Evolutionary conservation across 179 eudicot genomes (phyloP), one percentile per base, ranked within the genome.

Genomic region (Carnegiea gigantea): DNA sequence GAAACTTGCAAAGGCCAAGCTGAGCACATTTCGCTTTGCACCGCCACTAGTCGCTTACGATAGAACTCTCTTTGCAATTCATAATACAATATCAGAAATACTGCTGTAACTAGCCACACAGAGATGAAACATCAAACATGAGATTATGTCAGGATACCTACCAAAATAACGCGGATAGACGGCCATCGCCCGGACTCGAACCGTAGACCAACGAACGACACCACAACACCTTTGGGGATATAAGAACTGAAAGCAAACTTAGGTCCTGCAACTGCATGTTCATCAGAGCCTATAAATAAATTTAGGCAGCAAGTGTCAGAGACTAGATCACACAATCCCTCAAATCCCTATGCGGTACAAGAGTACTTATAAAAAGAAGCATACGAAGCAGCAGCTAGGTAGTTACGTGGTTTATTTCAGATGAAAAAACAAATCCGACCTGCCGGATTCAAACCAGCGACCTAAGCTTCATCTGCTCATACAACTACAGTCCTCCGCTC

Each of bases 401-500:
- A 8, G 7, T 54, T 17, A n/a, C 28, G 1, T 9, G 11, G 28
- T 0, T n/a, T 60, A 21, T n/a, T 60, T 60, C 67, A 53, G 67
- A 60, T 4, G 26, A 9, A 9, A n/a, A 8, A n/a, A 62, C 9
- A 67, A 78, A 24, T 91, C 91, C 91, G 91, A 88, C 92, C 92
- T 89, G 87, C 91, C 91, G 89, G 92, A 91, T 89, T 91, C 90
- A 90, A 89, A 91, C 93, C 92, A 91, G 91, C 84, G 87, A 89
- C 92, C 89, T 86, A 87, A 88, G 88, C 88, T 86, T 84, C 20
- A 21, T 7, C 28, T n/a, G 28, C 11, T 9, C 12, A 0, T 5
- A n/a, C 9, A 62, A 21, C 28, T 62, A 62, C 67, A 62, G 67
- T 62, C 67, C 67, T n/a, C 67, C 67, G 67, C 67, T 62, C 12